Base-by-base conservation (phyloP, 1,284 basidiomycete species). In the Prillingera fragicola region DNA sequence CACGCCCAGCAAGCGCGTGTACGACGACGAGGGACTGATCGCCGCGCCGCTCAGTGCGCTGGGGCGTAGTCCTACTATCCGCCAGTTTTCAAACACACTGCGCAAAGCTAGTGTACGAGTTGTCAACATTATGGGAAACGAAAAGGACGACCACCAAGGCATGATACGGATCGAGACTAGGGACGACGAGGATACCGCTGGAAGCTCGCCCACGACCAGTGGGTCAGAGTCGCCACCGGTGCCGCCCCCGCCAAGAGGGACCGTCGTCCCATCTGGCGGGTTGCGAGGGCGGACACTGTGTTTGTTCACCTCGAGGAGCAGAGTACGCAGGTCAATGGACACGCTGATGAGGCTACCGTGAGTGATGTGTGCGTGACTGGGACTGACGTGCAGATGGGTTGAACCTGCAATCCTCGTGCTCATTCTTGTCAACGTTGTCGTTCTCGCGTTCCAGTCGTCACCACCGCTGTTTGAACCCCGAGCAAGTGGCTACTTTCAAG, bases 281-380 rank as follows among this genome's bases (percentile, higher is more conserved):
- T n/a, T 94, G 35, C 80, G 88, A 50, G 90, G 92, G 7, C 77
- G 81, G 29, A 87, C 88, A 8, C 73, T 97, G 33, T 82, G 87
- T 8, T 74, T 83, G 45, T 78, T 96, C 51, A 83, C 84, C 5
- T 80, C 85, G 4, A 74, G 77, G 1, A 90, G 78, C 69, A 71
- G 61, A 48, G 44, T 88, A 8, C 78, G 89, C 17, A 68, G 79
- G 34, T 68, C 74, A 1, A 76, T 86, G 62, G 85, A 82, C 63
- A 71, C 73, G n/a, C 72, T 86, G 40, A 73, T 94, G 26, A 73
- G 82, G 10, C 80, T 81, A 68, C 74, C 79, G 84, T 89, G 56
- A 57, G 74, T 69, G 3, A 8, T 33, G 14, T 26, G 6, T 31
- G 13, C 25, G n/a, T 31, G 17, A 14, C 31, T 18, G 19, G 31